phyloP scores from a whole-genome alignment of 2,329 filamentous ascomycete species.

The Fusarium staphyleae region DNA sequence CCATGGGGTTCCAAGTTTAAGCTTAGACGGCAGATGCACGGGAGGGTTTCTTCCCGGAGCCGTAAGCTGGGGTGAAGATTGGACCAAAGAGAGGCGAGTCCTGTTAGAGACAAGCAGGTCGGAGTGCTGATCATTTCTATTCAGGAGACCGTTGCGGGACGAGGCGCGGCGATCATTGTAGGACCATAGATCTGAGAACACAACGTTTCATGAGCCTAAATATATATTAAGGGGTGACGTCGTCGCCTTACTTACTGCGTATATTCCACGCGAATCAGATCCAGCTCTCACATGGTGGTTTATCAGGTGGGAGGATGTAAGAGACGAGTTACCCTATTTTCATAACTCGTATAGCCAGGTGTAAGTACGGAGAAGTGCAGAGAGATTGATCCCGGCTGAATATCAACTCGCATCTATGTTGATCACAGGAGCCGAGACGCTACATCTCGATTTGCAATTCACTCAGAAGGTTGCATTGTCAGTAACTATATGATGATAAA shows the following conservation, averaged over 20 bases:
- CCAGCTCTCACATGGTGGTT: background rate
- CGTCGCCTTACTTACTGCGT: background rate
- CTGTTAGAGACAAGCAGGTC: background rate
- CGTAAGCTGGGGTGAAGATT: constrained; percentile 24
- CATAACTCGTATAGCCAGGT: background rate
- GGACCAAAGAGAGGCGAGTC: constrained; percentile 1
- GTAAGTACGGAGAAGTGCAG: background rate
- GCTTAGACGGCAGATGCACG: constrained; percentile 18
- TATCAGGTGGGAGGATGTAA: too few relatives aligned
- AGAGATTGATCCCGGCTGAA: background rate
- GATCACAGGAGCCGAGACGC: too few relatives aligned
- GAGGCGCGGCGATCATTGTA: constrained; percentile 1
- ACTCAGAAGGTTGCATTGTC: too few relatives aligned
- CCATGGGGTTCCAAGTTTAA: constrained; percentile 19
- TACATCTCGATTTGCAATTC: too few relatives aligned
- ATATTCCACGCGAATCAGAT: background rate
- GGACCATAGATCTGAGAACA: background rate
- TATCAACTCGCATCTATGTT: too few relatives aligned
- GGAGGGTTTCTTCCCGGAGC: background rate
- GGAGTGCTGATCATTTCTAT: background rate
- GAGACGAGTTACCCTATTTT: background rate
- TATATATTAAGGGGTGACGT: constrained; percentile 10
- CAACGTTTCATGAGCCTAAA: background rate
- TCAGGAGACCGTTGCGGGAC: background rate
- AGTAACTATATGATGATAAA: too few relatives aligned